Conservation (phyloP, 331 rosid species). For the Dryas integrifolia region DNA sequence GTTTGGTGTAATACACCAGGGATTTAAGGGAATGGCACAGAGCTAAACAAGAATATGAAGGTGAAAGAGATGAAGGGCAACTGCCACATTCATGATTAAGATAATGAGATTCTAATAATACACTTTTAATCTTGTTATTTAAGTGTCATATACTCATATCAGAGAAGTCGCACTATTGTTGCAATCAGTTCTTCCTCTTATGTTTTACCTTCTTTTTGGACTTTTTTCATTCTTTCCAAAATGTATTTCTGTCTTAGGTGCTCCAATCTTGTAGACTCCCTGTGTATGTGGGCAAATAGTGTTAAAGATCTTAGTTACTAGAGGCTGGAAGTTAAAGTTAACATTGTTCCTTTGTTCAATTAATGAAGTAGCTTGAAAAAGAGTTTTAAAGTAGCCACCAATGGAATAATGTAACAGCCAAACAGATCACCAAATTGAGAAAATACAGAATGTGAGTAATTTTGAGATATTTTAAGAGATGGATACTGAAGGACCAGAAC, state of each 20-base stretch:
- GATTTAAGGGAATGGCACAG: neutral
- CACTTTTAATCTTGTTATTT: neutral
- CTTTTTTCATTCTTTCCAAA: neutral
- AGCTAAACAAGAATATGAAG: neutral
- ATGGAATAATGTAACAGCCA: neutral
- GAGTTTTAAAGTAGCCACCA: neutral
- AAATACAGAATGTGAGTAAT: neutral
- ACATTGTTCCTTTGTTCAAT: neutral
- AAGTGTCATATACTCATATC: neutral
- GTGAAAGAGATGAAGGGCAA: neutral
- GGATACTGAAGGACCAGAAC: neutral
- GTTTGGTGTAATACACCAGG: neutral
- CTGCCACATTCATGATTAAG: neutral
- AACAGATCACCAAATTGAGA: neutral
- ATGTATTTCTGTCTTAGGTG: neutral
- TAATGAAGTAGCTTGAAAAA: neutral
- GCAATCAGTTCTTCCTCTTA: neutral
- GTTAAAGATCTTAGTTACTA: neutral
- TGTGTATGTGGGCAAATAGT: neutral
- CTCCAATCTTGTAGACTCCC: neutral
- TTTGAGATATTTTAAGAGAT: neutral
- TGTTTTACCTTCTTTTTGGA: neutral
- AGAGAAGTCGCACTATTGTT: neutral
- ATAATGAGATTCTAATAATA: neutral
- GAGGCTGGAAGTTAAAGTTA: constrained; percentile 1